Percentiles rank a stretch among this genome's conserved stretches.
Conservation (phyloP, 1,139 yeast genomes). For the Blastobotrys serpentis region DNA sequence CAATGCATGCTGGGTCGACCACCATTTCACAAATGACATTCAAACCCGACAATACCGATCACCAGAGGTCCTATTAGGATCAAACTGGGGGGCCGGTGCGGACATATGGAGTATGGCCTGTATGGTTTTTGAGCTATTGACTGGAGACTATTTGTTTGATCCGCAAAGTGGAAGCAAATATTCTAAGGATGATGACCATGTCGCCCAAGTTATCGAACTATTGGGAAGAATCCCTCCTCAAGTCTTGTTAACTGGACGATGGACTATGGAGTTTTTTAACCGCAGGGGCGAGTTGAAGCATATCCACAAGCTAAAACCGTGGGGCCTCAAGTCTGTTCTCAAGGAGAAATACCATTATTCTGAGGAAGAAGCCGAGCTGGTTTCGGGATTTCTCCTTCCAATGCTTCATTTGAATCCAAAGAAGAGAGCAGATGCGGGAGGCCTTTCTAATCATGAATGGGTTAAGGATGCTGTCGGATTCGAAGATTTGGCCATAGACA, state of each 20-base stretch:
- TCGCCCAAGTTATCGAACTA: conserved; percentile 79
- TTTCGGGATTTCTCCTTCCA: conserved; percentile 65
- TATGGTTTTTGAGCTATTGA: conserved; percentile 71
- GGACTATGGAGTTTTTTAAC: conserved; percentile 54
- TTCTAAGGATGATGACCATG: conserved; percentile 77
- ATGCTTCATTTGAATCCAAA: conserved; percentile 73
- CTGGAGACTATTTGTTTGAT: conserved; percentile 84
- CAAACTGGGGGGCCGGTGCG: conserved; percentile 78
- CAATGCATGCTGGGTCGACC: conserved; percentile 73
- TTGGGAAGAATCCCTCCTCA: conserved; percentile 60
- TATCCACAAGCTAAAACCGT: conserved; percentile 63
- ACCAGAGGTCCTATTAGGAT: conserved; percentile 71
- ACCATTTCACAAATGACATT: conserved; percentile 78
- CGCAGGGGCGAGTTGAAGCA: conserved; percentile 53
- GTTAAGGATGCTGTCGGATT: conserved; percentile 60
- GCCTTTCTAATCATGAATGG: conserved; percentile 79
- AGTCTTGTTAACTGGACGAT: conserved; percentile 53
- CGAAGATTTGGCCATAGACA: conserved; percentile 50
- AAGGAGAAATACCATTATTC: conserved; percentile 69
- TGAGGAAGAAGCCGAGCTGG: conserved; percentile 51
- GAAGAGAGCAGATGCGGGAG: conserved; percentile 76
- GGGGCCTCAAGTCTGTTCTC: conserved; percentile 67
- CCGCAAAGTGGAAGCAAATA: conserved; percentile 67
- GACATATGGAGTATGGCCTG: conserved; percentile 88
- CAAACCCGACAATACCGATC: conserved; percentile 86